Base-by-base conservation (phyloP, 1,139 yeast genomes). In the Nakaseomyces kungkrabaensis region DNA sequence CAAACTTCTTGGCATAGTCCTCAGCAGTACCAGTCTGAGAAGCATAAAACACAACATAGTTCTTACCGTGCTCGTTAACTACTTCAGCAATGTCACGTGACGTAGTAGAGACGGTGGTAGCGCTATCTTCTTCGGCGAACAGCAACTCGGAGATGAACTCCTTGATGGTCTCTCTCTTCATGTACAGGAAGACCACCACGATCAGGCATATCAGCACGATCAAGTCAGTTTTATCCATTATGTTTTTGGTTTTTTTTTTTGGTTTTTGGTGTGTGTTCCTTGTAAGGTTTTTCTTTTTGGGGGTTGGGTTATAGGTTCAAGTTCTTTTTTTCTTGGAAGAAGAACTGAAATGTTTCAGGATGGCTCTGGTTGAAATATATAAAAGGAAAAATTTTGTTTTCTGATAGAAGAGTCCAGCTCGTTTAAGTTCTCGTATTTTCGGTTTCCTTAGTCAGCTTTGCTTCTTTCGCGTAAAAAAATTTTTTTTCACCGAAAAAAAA, bases 11-110 rank as follows among this genome's bases (percentile, higher is more conserved):
- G 24, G 97, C 95, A 61, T 89, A 92, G 66, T 92, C 98, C 70
- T 92, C 98, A 46, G 98, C 96, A n/a, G 99, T 92, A 57, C 99
- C 99, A 10, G 99, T 94, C 70, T 92, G 99, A 5, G 98, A 90
- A 5, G 96, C 97, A 66, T 77, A 94, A 57, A 92, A 78, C n/a
- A 92, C 82, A 41, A 85, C 73, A 47, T 86, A 83, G 59, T 85
- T 83, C 69, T 92, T 90, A 55, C 78, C 74, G 60, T 82, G 82
- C 45, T 73, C 72, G 50, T 73, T 72, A 59, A 89, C 71, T 13
- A 79, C 79, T 54, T 81, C 79, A 33, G 82, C 75, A 47, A 94
- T 72, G 64, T 88, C 81, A 62, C 88, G 74, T 46, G 80, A 72
- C 45, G 58, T 66, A 37, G 67, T 63, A 26, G 45, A 48, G 10